Conservation (phyloP, 306 rosid genomes). For the Cyclanthera cordifolia region DNA sequence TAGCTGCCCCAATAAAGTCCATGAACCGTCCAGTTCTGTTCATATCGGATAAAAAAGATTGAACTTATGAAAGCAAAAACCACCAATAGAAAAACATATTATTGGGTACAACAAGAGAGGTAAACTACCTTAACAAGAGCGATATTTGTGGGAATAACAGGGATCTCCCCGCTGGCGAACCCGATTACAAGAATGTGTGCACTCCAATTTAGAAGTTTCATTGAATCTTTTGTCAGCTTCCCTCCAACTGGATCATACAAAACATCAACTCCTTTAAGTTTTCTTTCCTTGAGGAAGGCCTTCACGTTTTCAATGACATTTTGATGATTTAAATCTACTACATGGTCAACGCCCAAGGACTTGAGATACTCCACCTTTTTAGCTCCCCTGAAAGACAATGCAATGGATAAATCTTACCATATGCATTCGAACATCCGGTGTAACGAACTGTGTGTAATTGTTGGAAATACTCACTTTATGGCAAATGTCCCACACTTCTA, state of each 20-base stretch:
- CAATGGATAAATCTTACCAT: not conserved
- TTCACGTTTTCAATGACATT: slow-evolving; percentile 56
- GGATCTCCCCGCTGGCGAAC: slow-evolving; percentile 88
- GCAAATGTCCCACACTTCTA: too few species aligned
- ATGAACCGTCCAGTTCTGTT: slow-evolving; percentile 95
- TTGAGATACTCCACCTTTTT: slow-evolving; percentile 69
- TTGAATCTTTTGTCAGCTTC: slow-evolving; percentile 54
- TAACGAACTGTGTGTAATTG: not conserved
- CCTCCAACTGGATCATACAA: slow-evolving; percentile 97
- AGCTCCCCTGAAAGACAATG: slow-evolving; percentile 47
- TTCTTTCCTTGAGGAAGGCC: slow-evolving; percentile 53
- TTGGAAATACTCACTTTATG: too few species aligned
- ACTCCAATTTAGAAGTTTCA: slow-evolving; percentile 83
- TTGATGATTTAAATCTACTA: slow-evolving; percentile 56
- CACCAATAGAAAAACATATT: not conserved
- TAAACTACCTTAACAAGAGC: slow-evolving; percentile 79
- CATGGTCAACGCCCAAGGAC: slow-evolving; percentile 72
- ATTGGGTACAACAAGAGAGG: not conserved
- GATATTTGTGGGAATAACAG: slow-evolving; percentile 79
- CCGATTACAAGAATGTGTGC: slow-evolving; percentile 82
- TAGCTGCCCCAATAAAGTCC: slow-evolving; percentile 99
- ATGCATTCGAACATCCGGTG: not conserved
- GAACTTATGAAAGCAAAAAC: not conserved
- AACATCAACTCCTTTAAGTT: slow-evolving; percentile 81
- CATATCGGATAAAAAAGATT: slow-evolving; percentile 14